A percentile compares a stretch with the other conserved stretches of the same genome.
Evolutionary conservation across 2,329 filamentous ascomycete species (phyloP).

Genomic region (Clarireedia sp.): DNA sequence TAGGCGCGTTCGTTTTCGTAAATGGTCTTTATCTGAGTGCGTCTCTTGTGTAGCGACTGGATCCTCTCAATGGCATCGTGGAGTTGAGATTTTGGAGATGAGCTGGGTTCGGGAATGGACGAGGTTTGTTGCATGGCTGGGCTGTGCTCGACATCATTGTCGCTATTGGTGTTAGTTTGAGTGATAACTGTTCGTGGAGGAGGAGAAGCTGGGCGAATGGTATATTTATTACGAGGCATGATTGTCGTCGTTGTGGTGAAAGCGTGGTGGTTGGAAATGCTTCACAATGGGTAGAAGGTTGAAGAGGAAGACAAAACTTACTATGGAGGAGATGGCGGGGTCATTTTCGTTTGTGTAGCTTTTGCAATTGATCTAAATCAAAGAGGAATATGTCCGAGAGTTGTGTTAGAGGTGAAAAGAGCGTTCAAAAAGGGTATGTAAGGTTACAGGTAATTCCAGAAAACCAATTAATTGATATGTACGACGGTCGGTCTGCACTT

Average conservation of each 20-base stretch:
- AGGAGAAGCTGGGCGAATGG: not conserved
- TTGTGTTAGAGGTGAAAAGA: not conserved
- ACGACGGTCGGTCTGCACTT: too few relatives aligned
- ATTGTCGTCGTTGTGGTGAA: not conserved
- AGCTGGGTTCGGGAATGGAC: constrained; percentile 5
- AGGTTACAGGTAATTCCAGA: not conserved
- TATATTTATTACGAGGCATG: constrained; percentile 10
- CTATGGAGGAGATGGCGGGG: constrained; percentile 10
- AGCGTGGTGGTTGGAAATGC: not conserved
- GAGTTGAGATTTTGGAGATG: constrained; percentile 4
- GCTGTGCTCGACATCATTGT: constrained; percentile 2
- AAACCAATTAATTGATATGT: not conserved
- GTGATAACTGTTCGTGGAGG: constrained; percentile 1
- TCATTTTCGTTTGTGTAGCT: constrained; percentile 1
- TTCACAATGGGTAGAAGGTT: not conserved
- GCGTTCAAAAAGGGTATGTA: not conserved
- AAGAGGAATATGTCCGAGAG: not conserved
- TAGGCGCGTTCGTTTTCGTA: constrained; percentile 9
- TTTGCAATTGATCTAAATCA: not conserved
- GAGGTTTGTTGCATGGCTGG: not conserved
- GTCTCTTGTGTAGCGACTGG: constrained; percentile 6
- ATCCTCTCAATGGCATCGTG: constrained; percentile 9
- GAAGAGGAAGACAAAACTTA: not conserved
- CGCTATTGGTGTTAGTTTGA: constrained; percentile 2
- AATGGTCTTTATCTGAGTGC: constrained; percentile 1